Evolutionary conservation across 2,329 filamentous ascomycete genomes (phyloP), one percentile per base, ranked within the genome.

Genomic region (Exserohilum rostratum): DNA sequence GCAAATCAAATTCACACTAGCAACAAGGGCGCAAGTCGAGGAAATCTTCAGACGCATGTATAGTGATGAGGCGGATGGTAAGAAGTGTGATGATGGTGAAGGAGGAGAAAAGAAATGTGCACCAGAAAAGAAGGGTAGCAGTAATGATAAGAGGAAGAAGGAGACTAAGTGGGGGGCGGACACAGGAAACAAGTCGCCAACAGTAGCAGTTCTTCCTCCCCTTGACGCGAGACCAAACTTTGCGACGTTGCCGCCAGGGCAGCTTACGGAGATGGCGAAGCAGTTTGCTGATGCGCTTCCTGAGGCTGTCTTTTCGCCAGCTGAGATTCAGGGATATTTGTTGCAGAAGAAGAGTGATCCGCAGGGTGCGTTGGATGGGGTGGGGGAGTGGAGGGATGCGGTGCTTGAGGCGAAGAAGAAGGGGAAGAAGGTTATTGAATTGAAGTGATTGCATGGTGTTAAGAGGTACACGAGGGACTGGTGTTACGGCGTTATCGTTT

Each of bases 1-100:
- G 3, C 62, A 69, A n/a, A 50, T 69, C 4, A 48, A 49, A 31
- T 68, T 69, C 43, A 52, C 42, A 33, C 55, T 65, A 5, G 66
- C 65, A 0, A 50, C 63, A 0, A 50, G 42, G 10, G 29, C 38
- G 0, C 57, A 60, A 25, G 52, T 60, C 2, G 34, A 38, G 2
- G 54, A 57, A 0, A 61, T 69, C 3, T 69, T 65, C 51, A 30
- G 48, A 3, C 58, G 62, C 17, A 68, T 69, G 60, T 70, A 66
- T 39, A 40, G 51, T 5, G 10, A 40, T 3, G 58, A 60, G 9
- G 39, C 33, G 2, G 50, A 42, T 1, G 6, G 17, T 22, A n/a
- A n/a, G n/a, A n/a, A n/a, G n/a, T n/a, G n/a, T n/a, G n/a, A n/a
- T n/a, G n/a, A n/a, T n/a, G n/a, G n/a, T n/a, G n/a, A n/a, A n/a